Evolutionary conservation across 192 early-diverging fungal genomes (phyloP).

Genomic region (Umbelopsis vinacea): DNA sequence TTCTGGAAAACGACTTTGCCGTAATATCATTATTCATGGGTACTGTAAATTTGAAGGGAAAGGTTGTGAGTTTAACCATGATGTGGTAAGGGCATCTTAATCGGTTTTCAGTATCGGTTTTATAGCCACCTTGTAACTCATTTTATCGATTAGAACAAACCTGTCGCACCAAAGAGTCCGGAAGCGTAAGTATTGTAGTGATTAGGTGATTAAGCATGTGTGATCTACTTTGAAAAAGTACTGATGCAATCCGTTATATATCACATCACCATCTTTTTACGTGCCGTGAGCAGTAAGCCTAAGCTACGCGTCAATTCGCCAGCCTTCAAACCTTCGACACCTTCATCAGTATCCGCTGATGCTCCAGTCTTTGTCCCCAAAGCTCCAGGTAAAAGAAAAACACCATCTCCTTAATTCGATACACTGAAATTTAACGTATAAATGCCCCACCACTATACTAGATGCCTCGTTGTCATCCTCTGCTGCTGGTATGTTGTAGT

Average conservation of each 20-base stretch:
- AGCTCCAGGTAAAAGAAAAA: conserved; percentile 25
- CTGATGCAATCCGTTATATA: too few species aligned
- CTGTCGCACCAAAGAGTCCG: conserved; percentile 23
- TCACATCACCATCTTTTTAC: too few species aligned
- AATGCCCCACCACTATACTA: not conserved
- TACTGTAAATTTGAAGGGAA: conserved; percentile 83
- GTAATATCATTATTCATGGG: conserved; percentile 84
- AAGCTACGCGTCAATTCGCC: conserved; percentile 29
- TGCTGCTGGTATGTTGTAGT: not conserved
- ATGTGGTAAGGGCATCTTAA: conserved; percentile 51
- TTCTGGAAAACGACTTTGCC: conserved; percentile 57
- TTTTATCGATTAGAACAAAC: conserved; percentile 21
- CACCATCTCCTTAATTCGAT: too few species aligned
- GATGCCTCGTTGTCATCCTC: conserved; percentile 7
- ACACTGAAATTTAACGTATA: too few species aligned
- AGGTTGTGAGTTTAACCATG: conserved; percentile 86
- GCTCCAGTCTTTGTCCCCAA: conserved; percentile 68
- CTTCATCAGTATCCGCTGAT: conserved; percentile 54
- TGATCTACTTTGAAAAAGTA: not conserved
- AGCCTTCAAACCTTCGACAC: conserved; percentile 18
- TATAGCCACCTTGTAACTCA: not conserved
- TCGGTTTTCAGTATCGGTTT: not conserved
- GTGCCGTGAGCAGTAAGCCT: conserved; percentile 2
- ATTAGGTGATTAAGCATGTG: not conserved
- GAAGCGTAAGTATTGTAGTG: conserved; percentile 28